phyloP scores from a whole-genome alignment of 345 rosid species.

The Eucalyptus sp. region DNA sequence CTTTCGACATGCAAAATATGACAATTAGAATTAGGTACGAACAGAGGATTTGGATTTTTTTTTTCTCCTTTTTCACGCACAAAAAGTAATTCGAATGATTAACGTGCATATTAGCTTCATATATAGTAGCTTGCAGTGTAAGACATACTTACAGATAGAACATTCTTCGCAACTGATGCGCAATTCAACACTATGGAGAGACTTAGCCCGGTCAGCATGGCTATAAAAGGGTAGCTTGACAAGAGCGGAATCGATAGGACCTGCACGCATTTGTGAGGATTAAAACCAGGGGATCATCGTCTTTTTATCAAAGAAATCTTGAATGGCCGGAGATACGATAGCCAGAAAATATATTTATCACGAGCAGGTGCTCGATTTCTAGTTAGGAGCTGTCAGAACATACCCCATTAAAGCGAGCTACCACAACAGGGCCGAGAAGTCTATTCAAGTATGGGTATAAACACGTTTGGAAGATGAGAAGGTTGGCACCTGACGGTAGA shows the following conservation, averaged over 20 bases:
- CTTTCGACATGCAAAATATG: background rate
- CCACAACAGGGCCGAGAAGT: constrained; percentile 44
- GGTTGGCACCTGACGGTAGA: constrained; percentile 51
- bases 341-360: background rate
- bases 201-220: constrained; percentile 51
- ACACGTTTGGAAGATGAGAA: constrained; percentile 62
- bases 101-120: background rate
- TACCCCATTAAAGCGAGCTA: constrained; percentile 64
- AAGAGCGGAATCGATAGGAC: constrained; percentile 36
- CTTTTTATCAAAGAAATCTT: background rate
- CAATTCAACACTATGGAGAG: constrained; percentile 37
- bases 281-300: background rate
- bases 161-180: constrained; percentile 59
- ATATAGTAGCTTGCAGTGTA: background rate
- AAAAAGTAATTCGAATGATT: background rate
- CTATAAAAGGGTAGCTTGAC: constrained; percentile 55
- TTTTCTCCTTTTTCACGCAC: background rate
- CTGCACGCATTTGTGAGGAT: constrained; percentile 20
- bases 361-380: background rate
- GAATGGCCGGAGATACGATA: background rate
- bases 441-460: constrained; percentile 56
- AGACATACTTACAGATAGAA: constrained; percentile 39
- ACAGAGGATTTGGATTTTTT: background rate
- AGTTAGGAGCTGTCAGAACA: background rate
- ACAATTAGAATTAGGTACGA: background rate